These are phyloP conservation scores for Petunia axillaris DNA, from an alignment of 257 asterid species.

Conservation along the genomic window DNA sequence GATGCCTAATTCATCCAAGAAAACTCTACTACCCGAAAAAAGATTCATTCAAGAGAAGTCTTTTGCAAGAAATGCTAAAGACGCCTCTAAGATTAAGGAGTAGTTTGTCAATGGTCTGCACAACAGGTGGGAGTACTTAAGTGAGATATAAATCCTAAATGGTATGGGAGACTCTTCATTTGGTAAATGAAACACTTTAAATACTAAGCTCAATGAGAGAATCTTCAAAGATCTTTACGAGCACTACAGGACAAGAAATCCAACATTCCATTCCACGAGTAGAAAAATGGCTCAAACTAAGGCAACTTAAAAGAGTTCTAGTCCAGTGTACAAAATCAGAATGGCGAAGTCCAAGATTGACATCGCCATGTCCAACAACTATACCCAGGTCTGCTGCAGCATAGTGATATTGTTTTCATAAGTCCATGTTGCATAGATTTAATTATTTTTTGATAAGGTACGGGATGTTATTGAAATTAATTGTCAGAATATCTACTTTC, in stretches of 20 bases:
- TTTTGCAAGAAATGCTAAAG: neutral
- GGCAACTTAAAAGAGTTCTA: neutral
- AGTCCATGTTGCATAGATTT: neutral
- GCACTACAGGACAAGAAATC: neutral
- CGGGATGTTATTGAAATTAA: slow-evolving; percentile 12
- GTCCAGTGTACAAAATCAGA: neutral
- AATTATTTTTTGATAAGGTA: neutral
- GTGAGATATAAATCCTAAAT: neutral
- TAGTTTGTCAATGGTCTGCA: neutral
- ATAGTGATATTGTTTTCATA: neutral
- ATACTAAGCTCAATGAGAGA: neutral
- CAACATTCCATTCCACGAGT: neutral
- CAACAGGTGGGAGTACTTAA: neutral
- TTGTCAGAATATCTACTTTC: neutral
- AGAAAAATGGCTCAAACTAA: neutral
- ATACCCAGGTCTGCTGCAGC: neutral
- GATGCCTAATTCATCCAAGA: slow-evolving; percentile 10
- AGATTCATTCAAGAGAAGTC: slow-evolving; percentile 7
- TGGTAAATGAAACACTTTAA: neutral
- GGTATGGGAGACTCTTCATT: neutral
- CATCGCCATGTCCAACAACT: neutral
- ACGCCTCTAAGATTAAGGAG: neutral
- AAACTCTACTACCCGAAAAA: neutral
- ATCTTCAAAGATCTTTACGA: neutral
- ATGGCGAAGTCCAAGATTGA: neutral